A percentile compares a stretch with the other conserved stretches of the same genome.
Conservation (phyloP, 2,329 filamentous ascomycete genomes). For the Penicillium polonicum region DNA sequence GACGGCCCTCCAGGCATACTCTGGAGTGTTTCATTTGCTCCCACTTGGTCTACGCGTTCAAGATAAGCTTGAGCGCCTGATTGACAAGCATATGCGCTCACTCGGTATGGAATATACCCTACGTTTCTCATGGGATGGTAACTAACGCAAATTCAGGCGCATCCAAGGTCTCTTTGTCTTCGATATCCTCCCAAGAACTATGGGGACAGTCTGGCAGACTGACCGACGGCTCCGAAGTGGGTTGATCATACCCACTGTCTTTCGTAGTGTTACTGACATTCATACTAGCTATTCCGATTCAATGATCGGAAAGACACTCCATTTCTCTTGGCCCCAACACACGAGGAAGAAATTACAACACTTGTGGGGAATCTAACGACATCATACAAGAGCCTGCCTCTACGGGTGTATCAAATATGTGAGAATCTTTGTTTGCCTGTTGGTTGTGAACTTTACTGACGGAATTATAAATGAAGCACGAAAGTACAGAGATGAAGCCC, state of each 20-base stretch:
- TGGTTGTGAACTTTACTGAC: background rate
- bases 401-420: slow-evolving; percentile 90
- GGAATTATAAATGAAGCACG: slow-evolving; percentile 54
- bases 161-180: slow-evolving; percentile 25
- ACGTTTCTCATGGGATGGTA: background rate
- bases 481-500: slow-evolving; percentile 90
- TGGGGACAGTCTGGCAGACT: slow-evolving; percentile 84
- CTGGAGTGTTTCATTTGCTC: slow-evolving; percentile 88
- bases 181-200: slow-evolving; percentile 69
- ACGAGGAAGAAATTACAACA: slow-evolving; percentile 92
- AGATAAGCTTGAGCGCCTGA: slow-evolving; percentile 77
- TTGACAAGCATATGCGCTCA: slow-evolving; percentile 84
- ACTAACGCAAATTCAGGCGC: slow-evolving; percentile 14
- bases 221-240: slow-evolving; percentile 71
- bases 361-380: slow-evolving; percentile 70
- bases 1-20: slow-evolving; percentile 62
- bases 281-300: slow-evolving; percentile 69
- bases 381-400: slow-evolving; percentile 81
- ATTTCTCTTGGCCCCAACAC: slow-evolving; percentile 83
- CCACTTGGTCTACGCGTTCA: slow-evolving; percentile 85
- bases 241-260: slow-evolving; percentile 2
- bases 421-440: slow-evolving; percentile 25
- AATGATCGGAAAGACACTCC: slow-evolving; percentile 72
- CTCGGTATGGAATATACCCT: slow-evolving; percentile 54
- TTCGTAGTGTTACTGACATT: slow-evolving; percentile 21